phyloP scores from a whole-genome alignment of 1,139 yeast genomes.

The Starmera stellimalicola region DNA sequence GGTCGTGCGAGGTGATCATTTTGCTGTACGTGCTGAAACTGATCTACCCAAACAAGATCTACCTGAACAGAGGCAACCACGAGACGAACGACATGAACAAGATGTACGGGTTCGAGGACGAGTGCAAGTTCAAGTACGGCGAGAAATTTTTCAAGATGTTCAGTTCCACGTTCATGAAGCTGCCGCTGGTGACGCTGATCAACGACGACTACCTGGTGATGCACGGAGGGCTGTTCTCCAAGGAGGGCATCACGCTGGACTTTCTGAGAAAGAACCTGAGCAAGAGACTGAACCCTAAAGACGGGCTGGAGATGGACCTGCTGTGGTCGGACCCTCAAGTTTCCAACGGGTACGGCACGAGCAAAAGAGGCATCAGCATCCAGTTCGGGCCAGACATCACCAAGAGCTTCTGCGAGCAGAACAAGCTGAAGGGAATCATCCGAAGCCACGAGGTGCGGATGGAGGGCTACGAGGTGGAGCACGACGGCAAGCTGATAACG shows the following conservation, averaged over 20 bases:
- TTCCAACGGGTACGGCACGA: conserved; percentile 68
- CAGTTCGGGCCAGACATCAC: conserved; percentile 98
- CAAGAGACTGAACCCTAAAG: conserved; percentile 65
- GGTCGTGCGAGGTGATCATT: conserved; percentile 96
- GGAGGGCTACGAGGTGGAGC: conserved; percentile 86
- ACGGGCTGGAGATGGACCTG: conserved; percentile 92
- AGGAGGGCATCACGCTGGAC: conserved; percentile 58
- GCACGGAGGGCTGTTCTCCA: conserved; percentile 93
- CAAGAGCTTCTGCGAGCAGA: conserved; percentile 59
- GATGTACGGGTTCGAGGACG: conserved; percentile 94
- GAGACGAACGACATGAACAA: conserved; percentile 96
- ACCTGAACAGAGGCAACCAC: conserved; percentile 89
- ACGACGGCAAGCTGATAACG: conserved; percentile 75
- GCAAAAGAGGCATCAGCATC: conserved; percentile 91
- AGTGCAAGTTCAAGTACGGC: conserved; percentile 83
- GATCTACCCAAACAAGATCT: conserved; percentile 63
- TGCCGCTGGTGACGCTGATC: conserved; percentile 81
- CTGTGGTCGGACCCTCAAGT: conserved; percentile 97
- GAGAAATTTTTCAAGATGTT: conserved; percentile 79
- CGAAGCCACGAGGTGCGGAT: conserved; percentile 94
- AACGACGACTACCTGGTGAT: conserved; percentile 72
- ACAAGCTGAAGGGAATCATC: conserved; percentile 68
- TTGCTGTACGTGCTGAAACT: conserved; percentile 72
- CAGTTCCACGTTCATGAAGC: conserved; percentile 74
- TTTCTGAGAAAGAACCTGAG: conserved; percentile 36